These are phyloP conservation scores for Jaapia argillacea DNA, from an alignment of 768 basidiomycete species.

Conservation along the genomic window DNA sequence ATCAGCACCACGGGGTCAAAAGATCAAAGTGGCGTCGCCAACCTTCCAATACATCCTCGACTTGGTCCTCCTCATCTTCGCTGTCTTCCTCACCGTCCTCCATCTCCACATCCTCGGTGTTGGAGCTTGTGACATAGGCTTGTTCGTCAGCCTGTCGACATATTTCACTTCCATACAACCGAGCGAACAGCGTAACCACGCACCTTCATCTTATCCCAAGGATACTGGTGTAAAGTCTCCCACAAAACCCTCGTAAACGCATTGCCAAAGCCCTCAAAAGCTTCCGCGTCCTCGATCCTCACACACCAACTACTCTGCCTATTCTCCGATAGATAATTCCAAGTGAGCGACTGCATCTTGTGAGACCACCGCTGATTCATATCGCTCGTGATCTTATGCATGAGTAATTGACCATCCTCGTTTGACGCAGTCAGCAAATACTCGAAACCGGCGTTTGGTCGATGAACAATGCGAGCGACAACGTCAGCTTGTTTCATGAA, in stretches of 20 bases:
- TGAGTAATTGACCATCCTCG: constrained; percentile 39
- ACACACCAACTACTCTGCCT: constrained; percentile 76
- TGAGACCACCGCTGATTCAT: constrained; percentile 66
- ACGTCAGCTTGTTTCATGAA: constrained; percentile 49
- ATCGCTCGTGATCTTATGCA: constrained; percentile 52
- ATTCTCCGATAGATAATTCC: constrained; percentile 63
- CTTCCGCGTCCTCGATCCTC: constrained; percentile 46
- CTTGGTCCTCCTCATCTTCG: constrained; percentile 69
- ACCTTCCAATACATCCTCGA: constrained; percentile 64
- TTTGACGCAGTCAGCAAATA: constrained; percentile 52
- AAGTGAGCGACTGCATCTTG: constrained; percentile 68
- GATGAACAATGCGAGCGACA: constrained; percentile 40
- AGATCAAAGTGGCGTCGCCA: constrained; percentile 7
- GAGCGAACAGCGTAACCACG: constrained; percentile 5
- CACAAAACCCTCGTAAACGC: constrained; percentile 66
- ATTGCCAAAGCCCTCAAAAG: constrained; percentile 48
- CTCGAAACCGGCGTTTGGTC: constrained; percentile 32
- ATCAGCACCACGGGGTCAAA: not conserved
- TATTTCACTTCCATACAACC: not conserved
- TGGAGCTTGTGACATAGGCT: constrained; percentile 68
- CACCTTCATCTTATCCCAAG: constrained; percentile 80
- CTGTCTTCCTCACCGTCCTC: constrained; percentile 63
- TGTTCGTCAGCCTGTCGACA: constrained; percentile 72
- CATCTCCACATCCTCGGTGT: constrained; percentile 85
- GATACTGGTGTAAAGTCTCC: constrained; percentile 64